Evolutionary conservation across 2,329 filamentous ascomycete genomes (phyloP).

Genomic region (Colletotrichum viniferum): DNA sequence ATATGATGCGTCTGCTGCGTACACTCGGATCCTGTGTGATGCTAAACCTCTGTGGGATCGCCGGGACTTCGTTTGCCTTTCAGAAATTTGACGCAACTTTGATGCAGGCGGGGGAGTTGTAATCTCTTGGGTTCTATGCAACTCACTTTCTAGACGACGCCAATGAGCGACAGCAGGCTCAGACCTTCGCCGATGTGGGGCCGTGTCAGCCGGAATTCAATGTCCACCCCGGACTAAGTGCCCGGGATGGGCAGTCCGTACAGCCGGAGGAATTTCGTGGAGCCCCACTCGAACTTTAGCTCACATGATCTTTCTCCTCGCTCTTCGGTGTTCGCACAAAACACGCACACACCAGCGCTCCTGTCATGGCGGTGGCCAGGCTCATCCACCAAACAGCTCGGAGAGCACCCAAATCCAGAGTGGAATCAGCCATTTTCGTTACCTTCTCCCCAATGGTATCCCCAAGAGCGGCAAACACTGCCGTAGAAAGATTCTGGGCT

Average conservation of each 20-base stretch:
- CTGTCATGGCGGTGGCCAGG: background rate
- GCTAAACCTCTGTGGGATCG: no score
- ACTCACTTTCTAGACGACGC: no score
- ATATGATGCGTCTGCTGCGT: no score
- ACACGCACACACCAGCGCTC: background rate
- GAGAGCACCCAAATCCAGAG: background rate
- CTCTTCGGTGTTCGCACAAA: background rate
- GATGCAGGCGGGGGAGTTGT: background rate
- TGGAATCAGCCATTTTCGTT: background rate
- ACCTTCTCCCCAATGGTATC: fast-evolving
- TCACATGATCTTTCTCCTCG: background rate
- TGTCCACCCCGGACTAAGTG: no score
- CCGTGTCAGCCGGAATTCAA: no score
- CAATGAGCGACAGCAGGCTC: no score
- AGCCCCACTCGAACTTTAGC: background rate
- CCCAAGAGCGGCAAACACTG: background rate
- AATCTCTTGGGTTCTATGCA: background rate
- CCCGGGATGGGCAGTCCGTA: background rate
- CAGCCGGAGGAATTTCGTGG: background rate
- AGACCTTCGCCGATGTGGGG: background rate
- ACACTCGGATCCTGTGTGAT: no score
- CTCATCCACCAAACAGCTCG: background rate
- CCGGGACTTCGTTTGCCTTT: no score
- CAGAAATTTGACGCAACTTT: background rate
- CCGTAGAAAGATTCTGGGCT: background rate